A percentile compares a stretch with the other conserved stretches of the same genome.
phyloP scores from a whole-genome alignment of 2,329 filamentous ascomycete genomes.

The Aureobasidium sp. region DNA sequence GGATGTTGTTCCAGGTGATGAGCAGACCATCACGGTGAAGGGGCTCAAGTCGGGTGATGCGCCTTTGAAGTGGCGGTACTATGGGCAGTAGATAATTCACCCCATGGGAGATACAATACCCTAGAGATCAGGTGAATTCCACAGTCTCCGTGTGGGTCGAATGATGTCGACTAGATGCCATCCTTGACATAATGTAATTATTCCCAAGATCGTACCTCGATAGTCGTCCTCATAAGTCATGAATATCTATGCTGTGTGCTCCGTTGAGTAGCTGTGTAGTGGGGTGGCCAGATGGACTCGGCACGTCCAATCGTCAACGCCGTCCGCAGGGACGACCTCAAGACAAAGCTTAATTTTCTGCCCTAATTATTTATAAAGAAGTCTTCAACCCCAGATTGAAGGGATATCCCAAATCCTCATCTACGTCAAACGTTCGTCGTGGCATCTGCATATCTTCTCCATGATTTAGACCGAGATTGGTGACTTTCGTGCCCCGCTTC shows the following conservation, averaged over 20 bases:
- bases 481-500: neutral
- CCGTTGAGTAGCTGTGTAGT: neutral
- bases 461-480: too few species aligned
- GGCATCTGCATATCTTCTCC: too few species aligned
- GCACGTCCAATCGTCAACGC: neutral
- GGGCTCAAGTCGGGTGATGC: conserved; percentile 34
- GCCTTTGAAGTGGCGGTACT: conserved; percentile 39
- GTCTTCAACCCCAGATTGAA: neutral
- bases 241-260: too few species aligned
- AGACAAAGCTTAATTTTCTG: conserved; percentile 2
- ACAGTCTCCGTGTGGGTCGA: too few species aligned
- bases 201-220: too few species aligned
- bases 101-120: neutral
- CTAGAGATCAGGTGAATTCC: too few species aligned
- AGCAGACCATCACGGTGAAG: conserved; percentile 41
- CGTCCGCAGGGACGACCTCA: neutral
- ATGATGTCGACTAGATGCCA: too few species aligned
- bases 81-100: conserved; percentile 34
- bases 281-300: neutral
- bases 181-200: too few species aligned
- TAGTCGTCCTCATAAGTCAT: too few species aligned
- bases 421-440: too few species aligned
- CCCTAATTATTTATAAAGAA: neutral
- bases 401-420: too few species aligned
- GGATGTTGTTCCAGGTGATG: conserved; percentile 53